Evolutionary conservation across 1,139 yeast species (phyloP).

Genomic region (Yamadazyma dendronema): DNA sequence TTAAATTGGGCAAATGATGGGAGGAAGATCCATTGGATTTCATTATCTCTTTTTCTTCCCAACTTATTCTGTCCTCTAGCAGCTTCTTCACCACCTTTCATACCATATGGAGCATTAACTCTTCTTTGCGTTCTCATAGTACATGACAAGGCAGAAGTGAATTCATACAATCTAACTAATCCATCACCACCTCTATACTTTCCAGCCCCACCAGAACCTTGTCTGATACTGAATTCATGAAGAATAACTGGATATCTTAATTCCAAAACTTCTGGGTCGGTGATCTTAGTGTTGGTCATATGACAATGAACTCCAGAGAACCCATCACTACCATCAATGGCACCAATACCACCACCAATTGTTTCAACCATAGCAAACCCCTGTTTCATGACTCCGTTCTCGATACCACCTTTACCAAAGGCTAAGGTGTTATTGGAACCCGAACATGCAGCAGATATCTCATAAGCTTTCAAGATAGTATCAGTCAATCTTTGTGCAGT

Average conservation of each 20-base stretch:
- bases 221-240: constrained; percentile 26
- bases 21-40: constrained; percentile 19
- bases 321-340: constrained; percentile 26
- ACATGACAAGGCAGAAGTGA: constrained; percentile 17
- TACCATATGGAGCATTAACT: constrained; percentile 20
- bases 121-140: constrained; percentile 20
- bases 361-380: constrained; percentile 17
- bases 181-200: constrained; percentile 35
- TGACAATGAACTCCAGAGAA: constrained; percentile 44
- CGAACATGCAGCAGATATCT: constrained; percentile 8
- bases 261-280: constrained; percentile 40
- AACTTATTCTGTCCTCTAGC: constrained; percentile 58
- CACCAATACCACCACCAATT: constrained; percentile 15
- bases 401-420: constrained; percentile 14
- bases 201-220: constrained; percentile 35
- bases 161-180: constrained; percentile 19
- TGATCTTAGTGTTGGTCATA: constrained; percentile 43
- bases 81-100: constrained; percentile 41
- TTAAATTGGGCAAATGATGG: constrained; percentile 20
- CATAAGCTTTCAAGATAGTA: constrained; percentile 16
- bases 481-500: constrained; percentile 44
- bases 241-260: constrained; percentile 33
- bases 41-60: constrained; percentile 29
- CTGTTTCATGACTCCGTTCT: constrained; percentile 14
- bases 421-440: constrained; percentile 12